phyloP scores from a whole-genome alignment of 2,329 filamentous ascomycete genomes.

The Hymenoscyphus scutula region DNA sequence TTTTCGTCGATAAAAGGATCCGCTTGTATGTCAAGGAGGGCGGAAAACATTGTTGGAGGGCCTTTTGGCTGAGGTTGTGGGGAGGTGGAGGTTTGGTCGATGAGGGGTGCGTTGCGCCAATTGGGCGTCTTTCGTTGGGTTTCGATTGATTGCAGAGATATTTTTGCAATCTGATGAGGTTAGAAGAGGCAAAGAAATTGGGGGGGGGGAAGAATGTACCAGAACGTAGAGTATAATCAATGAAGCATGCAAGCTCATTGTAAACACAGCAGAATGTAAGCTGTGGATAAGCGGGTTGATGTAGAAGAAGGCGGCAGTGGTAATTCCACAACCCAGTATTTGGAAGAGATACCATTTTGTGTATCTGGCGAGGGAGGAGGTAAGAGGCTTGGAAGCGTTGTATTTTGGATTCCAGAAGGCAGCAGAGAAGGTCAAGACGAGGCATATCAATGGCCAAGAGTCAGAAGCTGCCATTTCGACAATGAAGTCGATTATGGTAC shows the following conservation, averaged over 20 bases:
- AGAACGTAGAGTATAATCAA: conserved; percentile 52
- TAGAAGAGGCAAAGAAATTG: conserved; percentile 9
- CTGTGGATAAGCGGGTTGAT: not conserved
- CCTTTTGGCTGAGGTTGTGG: not conserved
- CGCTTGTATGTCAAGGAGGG: not conserved
- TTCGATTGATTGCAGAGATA: conserved; percentile 12
- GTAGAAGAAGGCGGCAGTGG: not conserved
- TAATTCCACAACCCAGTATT: not conserved
- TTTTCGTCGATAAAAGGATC: not conserved
- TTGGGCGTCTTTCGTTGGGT: not conserved
- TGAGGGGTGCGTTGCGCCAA: not conserved
- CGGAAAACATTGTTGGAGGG: not conserved
- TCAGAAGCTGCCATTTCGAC: not conserved
- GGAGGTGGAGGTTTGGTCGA: not conserved
- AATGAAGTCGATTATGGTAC: not conserved
- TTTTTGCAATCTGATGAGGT: conserved; percentile 25
- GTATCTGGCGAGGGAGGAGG: not conserved
- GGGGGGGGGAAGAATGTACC: conserved; percentile 39
- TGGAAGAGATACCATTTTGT: conserved; percentile 1
- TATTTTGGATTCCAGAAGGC: conserved; percentile 70
- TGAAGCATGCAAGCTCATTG: conserved; percentile 48
- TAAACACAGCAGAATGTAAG: conserved; percentile 4
- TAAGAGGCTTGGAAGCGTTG: conserved; percentile 44
- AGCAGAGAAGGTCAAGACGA: conserved; percentile 50
- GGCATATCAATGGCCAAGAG: conserved; percentile 40